Conservation (phyloP, 2,329 filamentous ascomycete species). For the Rhexocercosporidium sp. region DNA sequence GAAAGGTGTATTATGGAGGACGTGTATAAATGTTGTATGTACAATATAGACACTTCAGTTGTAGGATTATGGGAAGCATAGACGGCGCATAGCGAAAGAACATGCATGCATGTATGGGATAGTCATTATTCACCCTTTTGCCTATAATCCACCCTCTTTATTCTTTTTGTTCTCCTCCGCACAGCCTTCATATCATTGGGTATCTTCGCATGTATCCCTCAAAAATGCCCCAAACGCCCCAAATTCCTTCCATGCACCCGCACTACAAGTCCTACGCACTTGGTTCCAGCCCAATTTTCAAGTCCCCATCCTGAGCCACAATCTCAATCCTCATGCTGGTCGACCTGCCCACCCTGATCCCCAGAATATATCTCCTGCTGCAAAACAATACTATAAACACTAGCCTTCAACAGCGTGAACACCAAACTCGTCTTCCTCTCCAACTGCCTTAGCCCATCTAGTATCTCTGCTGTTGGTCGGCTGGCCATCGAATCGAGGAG, state of each 20-base stretch:
- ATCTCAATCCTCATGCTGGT: conserved; percentile 37
- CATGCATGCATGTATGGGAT: conserved; percentile 20
- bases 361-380: conserved; percentile 93
- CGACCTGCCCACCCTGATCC: conserved; percentile 47
- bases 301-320: neutral
- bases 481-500: conserved; percentile 68
- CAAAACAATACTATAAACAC: conserved; percentile 97
- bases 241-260: neutral
- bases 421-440: conserved; percentile 95
- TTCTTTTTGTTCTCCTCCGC: conserved; percentile 1
- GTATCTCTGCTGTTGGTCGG: conserved; percentile 78
- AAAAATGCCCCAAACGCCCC: conserved; percentile 26
- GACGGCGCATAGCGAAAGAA: conserved; percentile 7
- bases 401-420: conserved; percentile 95
- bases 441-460: conserved; percentile 84
- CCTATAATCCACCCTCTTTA: conserved; percentile 20
- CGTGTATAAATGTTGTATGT: conserved; percentile 36
- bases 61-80: conserved; percentile 51
- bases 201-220: conserved; percentile 25
- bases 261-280: neutral
- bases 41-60: conserved; percentile 47
- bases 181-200: conserved; percentile 13
- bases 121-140: conserved; percentile 10
- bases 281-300: neutral
- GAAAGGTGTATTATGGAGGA: conserved; percentile 96